Percentiles rank a stretch among this genome's conserved stretches.
Evolutionary conservation across 225 moss, liverwort and hornwort species (phyloP).

Genomic region (Sphagnum contortum): DNA sequence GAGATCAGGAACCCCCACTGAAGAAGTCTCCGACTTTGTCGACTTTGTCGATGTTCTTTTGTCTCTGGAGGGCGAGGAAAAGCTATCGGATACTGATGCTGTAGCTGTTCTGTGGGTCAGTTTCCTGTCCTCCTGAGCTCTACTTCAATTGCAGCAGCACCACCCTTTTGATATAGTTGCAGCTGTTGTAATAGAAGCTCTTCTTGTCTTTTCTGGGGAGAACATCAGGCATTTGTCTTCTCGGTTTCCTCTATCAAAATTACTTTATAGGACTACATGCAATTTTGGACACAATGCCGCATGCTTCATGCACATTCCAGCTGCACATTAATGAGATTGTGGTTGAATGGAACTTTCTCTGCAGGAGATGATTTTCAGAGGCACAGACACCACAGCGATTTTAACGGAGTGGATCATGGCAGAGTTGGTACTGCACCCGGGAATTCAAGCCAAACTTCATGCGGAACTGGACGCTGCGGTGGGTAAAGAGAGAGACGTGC

Average conservation of each 20-base stretch:
- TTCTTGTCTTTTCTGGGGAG: no score
- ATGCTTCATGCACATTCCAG: no score
- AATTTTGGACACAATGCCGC: no score
- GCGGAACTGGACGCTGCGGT: slow-evolving; percentile 31
- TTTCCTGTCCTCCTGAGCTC: no score
- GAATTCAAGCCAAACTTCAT: slow-evolving; percentile 37
- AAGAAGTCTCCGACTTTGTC: not conserved
- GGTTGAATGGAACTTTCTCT: not conserved
- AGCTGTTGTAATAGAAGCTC: no score
- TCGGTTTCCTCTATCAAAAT: no score
- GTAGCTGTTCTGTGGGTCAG: slow-evolving; percentile 61
- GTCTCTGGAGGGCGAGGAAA: slow-evolving; percentile 26
- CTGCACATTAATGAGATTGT: no score
- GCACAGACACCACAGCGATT: slow-evolving; percentile 57
- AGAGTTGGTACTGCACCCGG: slow-evolving; percentile 40
- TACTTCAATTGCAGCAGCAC: no score
- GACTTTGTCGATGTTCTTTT: slow-evolving; percentile 35
- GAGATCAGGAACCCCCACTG: not conserved
- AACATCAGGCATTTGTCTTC: no score
- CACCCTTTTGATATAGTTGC: no score
- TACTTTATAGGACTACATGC: no score
- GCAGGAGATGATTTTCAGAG: slow-evolving; percentile 68
- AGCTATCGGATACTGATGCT: slow-evolving; percentile 38
- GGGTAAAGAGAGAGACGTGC: slow-evolving; percentile 15
- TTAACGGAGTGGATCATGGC: slow-evolving; percentile 61